Evolutionary conservation across 345 rosid species (phyloP).

Genomic region (Fremontodendron californicum): DNA sequence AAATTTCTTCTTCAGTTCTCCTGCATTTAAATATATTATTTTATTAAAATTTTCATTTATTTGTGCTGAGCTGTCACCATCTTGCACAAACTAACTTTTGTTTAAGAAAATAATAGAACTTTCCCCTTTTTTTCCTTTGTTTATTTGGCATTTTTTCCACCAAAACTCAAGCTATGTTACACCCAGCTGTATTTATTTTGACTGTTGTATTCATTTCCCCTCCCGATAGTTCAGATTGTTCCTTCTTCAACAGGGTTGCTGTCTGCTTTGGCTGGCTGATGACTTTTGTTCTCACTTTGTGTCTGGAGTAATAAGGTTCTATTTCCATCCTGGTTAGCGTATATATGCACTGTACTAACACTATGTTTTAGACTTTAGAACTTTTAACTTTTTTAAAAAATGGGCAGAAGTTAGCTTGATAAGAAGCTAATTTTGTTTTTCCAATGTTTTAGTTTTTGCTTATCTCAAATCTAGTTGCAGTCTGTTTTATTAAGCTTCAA

Average conservation of each 20-base stretch:
- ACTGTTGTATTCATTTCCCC: neutral
- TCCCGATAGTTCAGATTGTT: neutral
- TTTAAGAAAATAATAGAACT: neutral
- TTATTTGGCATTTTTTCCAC: neutral
- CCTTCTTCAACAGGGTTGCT: neutral
- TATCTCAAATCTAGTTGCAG: neutral
- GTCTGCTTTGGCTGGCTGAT: neutral
- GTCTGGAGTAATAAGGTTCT: constrained; percentile 2
- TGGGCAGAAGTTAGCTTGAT: neutral
- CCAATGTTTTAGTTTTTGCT: neutral
- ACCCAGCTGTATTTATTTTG: neutral
- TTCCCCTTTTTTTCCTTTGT: neutral
- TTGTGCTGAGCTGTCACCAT: neutral
- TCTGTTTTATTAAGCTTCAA: constrained; percentile 5
- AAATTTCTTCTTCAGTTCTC: too few species aligned
- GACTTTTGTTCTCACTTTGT: neutral
- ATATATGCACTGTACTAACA: neutral
- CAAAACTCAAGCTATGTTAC: neutral
- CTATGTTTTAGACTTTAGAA: neutral
- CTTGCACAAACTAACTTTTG: neutral
- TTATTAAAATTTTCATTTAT: neutral
- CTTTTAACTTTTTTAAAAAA: neutral
- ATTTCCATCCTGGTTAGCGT: constrained; percentile 1
- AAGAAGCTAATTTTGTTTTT: neutral
- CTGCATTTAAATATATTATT: neutral